phyloP scores from a whole-genome alignment of 2,329 filamentous ascomycete species.

The Stemphylium beticola region DNA sequence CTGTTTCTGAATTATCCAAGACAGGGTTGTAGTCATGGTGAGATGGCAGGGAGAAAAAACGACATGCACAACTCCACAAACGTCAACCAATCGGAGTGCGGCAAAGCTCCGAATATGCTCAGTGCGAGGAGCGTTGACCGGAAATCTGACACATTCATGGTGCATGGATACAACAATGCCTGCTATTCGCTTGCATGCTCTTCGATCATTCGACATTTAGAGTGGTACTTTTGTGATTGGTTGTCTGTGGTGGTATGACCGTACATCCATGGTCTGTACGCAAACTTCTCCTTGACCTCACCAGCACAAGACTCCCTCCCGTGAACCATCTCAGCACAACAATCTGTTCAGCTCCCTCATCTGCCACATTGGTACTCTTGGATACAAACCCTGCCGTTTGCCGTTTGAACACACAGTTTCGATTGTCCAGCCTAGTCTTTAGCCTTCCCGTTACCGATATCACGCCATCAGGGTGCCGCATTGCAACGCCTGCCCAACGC shows the following conservation, averaged over 20 bases:
- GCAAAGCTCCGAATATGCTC: conserved; percentile 3
- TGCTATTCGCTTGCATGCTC: background rate
- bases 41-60: conserved; percentile 14
- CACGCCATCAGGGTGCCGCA: conserved; percentile 29
- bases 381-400: background rate
- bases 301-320: background rate
- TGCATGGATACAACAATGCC: background rate
- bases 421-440: background rate
- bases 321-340: background rate
- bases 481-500: background rate
- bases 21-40: conserved; percentile 1
- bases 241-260: background rate
- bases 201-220: background rate
- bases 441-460: conserved; percentile 2
- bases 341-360: background rate
- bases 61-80: conserved; percentile 11
- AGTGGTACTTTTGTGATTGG: background rate
- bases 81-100: conserved; percentile 23
- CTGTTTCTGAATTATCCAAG: background rate
- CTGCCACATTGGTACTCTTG: background rate
- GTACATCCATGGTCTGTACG: background rate
- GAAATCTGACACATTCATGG: background rate
- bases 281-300: background rate
- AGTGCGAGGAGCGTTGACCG: background rate
- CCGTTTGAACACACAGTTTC: background rate